These are phyloP conservation scores for Rasamsonia emersonii DNA, from an alignment of 2,329 filamentous ascomycete genomes.

Conservation along the genomic window DNA sequence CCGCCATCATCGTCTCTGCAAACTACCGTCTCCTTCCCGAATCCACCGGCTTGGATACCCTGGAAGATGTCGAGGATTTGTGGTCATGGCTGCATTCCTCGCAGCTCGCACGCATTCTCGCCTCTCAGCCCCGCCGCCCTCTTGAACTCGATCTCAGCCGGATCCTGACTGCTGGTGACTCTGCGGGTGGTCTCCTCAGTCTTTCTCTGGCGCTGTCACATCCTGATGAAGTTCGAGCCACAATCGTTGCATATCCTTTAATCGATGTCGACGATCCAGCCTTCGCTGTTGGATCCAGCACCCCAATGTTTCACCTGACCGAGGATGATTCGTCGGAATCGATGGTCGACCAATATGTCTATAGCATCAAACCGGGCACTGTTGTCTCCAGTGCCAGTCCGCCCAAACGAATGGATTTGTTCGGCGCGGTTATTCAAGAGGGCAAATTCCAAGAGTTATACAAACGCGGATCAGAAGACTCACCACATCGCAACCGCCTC, in stretches of 20 bases:
- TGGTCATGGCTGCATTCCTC: constrained; percentile 34
- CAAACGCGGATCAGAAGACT: constrained; percentile 10
- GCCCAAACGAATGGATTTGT: constrained; percentile 9
- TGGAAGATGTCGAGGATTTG: constrained; percentile 39
- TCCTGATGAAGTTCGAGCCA: constrained; percentile 20
- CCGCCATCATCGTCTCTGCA: constrained; percentile 36
- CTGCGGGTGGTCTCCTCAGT: constrained; percentile 23
- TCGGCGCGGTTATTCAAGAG: constrained; percentile 12
- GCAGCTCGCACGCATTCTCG: constrained; percentile 8
- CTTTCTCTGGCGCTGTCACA: constrained; percentile 18
- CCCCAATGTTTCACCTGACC: no score
- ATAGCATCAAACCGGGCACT: constrained; percentile 4
- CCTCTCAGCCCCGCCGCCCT: constrained; percentile 7
- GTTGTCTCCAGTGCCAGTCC: constrained; percentile 11
- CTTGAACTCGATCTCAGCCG: constrained; percentile 16
- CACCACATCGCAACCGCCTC: constrained; percentile 8
- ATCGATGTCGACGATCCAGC: constrained; percentile 16
- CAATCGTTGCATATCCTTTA: constrained; percentile 23
- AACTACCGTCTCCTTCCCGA: constrained; percentile 44
- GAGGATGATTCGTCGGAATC: constrained; percentile 11
- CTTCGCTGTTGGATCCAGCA: constrained; percentile 11
- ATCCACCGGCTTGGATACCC: constrained; percentile 34
- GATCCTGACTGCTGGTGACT: constrained; percentile 20
- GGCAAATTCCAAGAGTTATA: constrained; percentile 12
- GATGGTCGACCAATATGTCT: constrained; percentile 4